Base-by-base conservation (phyloP, 345 rosid species). In the Eucalyptus pauciflora region DNA sequence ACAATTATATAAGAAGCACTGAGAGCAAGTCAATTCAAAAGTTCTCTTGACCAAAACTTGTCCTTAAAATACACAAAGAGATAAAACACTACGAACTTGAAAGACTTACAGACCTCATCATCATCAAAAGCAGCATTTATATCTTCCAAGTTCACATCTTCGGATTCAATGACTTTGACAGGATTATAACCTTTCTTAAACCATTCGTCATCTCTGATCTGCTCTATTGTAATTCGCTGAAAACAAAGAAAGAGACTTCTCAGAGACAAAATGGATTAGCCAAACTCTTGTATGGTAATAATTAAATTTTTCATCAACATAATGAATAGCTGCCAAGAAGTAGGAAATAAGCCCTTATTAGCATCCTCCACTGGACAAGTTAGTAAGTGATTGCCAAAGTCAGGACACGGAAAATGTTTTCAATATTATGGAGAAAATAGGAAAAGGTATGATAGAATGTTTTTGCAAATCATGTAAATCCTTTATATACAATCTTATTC, bases 111-210 rank as follows among this genome's bases (percentile, higher is more conserved):
- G 91, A 97, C 98, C 98, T 95, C 99, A 1, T 96, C 95, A 90
- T 96, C 96, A 92, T 95, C 96, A 90, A 96, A 98, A 89, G 94
- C 96, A 64, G 99, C 98, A 94, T 98, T 94, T 89, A 96, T 93
- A 91, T 98, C 99, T 93, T 98, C 99, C 89, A 98, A 92, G 91
- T 98, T 95, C 87, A 98, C 98, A 90, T 96, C 96, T 93, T 97
- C 99, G 16, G 94, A 94, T 88, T 96, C 99, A 69, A 94, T 87
- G 90, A 94, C 94, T 94, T 93, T 93, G 52, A 93, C 98, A 86
- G 98, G 98, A 88, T 87, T 90, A 93, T 94, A 94, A 88, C 89
- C 88, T 92, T 92, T 97, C 90, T 92, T 90, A 90, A 96, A 97
- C 99, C 99, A 97, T 52, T 95, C 99, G 76, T 96, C 95, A 56